Percentiles rank a stretch among this genome's conserved stretches.
These are phyloP conservation scores for Moesziomyces antarcticus DNA, from an alignment of 1,284 basidiomycete species.

Conservation along the genomic window DNA sequence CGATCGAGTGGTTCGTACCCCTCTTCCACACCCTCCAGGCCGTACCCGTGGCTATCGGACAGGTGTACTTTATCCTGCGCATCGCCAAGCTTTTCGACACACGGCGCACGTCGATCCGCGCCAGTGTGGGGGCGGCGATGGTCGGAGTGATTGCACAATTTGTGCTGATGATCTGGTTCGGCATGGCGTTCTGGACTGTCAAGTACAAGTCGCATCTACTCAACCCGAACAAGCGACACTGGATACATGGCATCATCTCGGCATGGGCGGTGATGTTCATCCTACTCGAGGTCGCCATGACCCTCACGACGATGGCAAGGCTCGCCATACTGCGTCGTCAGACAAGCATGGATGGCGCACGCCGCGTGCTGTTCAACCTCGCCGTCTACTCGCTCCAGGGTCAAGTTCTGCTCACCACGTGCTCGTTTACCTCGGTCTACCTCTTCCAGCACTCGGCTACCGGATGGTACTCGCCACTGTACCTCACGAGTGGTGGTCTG, in stretches of 20 bases:
- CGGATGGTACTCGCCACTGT: slow-evolving; percentile 34
- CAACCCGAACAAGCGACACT: neutral
- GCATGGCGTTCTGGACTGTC: slow-evolving; percentile 8
- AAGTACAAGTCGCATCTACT: slow-evolving; percentile 16
- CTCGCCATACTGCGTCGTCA: slow-evolving; percentile 10
- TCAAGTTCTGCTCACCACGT: slow-evolving; percentile 14
- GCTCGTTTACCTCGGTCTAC: slow-evolving; percentile 12
- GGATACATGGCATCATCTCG: slow-evolving; percentile 17
- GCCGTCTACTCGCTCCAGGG: slow-evolving; percentile 37
- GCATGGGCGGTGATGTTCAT: slow-evolving; percentile 30
- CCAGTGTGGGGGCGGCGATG: neutral
- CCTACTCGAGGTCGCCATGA: slow-evolving; percentile 19
- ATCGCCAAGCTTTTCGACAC: slow-evolving; percentile 32
- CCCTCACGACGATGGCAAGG: slow-evolving; percentile 20
- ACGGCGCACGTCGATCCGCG: neutral
- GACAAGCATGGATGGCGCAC: slow-evolving; percentile 19
- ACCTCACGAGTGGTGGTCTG: slow-evolving; percentile 14
- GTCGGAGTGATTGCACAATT: slow-evolving; percentile 7
- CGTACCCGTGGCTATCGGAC: slow-evolving; percentile 27
- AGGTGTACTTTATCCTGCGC: slow-evolving; percentile 24
- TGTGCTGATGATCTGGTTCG: slow-evolving; percentile 24
- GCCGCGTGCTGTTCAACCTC: slow-evolving; percentile 16
- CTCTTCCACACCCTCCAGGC: slow-evolving; percentile 18
- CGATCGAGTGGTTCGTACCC: slow-evolving; percentile 24
- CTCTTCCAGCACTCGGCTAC: slow-evolving; percentile 9